Evolutionary conservation across 2,329 filamentous ascomycete genomes (phyloP), one percentile per base, ranked within the genome.

Genomic region (Xylogone sp.): DNA sequence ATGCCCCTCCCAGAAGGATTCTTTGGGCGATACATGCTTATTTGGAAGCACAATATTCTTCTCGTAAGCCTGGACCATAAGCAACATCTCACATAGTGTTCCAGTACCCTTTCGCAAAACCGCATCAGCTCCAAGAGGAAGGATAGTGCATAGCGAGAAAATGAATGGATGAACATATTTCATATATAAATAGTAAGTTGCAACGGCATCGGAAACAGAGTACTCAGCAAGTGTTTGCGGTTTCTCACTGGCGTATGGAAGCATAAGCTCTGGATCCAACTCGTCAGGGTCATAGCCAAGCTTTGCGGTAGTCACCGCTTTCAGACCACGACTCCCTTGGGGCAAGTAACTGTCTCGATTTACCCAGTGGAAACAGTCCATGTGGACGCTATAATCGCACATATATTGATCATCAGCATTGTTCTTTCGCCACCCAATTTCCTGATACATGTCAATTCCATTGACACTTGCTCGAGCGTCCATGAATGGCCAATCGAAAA

Each of bases 81-180:
- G 79, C 68, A 99, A 75, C 94, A 99, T 99, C 73, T 99, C 94
- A 69, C 94, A 99, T n/a, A 99, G 81, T 0, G 94, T 99, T 69
- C 94, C 94, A 0, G 94, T 99, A 67, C 94, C 94, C 69, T 99
- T 99, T 59, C 94, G 83, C 62, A 97, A 70, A 1, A 92, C 90
- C 65, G 97, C 94, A 64, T 99, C 93, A 29, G 92, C 90, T 43
- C 90, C 90, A 1, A 99, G 78, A 0, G 94, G 94, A 67, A 99
- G 78, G 72, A 99, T 97, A 1, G 92, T 99, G 71, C 94, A 99
- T 0, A 99, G 76, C 1, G 95, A 97, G 78, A 99, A 99, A 68
- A 99, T 94, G 75, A 99, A 99, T 3, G 94, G 94, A 68, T 99
- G 94, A n/a, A 99, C 90, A 69, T 99, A 99, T 86, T 99, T 99